phyloP scores from a whole-genome alignment of 1,284 basidiomycete genomes.

The Volvariella surrecta region DNA sequence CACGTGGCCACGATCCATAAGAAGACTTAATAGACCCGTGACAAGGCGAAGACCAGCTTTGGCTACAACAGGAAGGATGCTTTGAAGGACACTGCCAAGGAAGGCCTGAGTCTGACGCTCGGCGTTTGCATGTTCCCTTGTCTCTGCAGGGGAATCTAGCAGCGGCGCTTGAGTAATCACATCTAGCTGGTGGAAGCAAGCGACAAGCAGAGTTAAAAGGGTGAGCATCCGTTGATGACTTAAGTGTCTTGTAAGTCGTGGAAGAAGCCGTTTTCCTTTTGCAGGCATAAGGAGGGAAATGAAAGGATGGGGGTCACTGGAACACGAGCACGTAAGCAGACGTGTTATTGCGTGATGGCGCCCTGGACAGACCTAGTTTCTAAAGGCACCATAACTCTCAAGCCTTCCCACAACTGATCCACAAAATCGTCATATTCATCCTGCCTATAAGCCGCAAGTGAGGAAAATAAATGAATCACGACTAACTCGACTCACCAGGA shows the following conservation, averaged over 20 bases:
- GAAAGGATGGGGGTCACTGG: conserved; percentile 91
- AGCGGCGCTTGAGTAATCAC: conserved; percentile 72
- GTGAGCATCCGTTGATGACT: conserved; percentile 77
- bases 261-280: conserved; percentile 92
- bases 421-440: conserved; percentile 53
- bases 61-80: conserved; percentile 76
- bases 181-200: conserved; percentile 91
- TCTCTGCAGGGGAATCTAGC: conserved; percentile 62
- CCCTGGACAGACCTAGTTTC: conserved; percentile 74
- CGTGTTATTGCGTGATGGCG: no score
- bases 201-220: conserved; percentile 85
- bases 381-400: conserved; percentile 85
- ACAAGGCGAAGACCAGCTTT: conserved; percentile 77
- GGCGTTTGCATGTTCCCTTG: conserved; percentile 59
- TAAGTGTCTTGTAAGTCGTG: conserved; percentile 85
- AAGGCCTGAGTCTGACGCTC: conserved; percentile 89
- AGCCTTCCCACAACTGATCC: conserved; percentile 72
- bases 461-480: background rate
- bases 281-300: conserved; percentile 83
- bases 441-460: conserved; percentile 33
- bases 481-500: background rate
- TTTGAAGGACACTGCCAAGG: conserved; percentile 79
- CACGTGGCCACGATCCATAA: conserved; percentile 79
- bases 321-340: conserved; percentile 2
- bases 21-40: conserved; percentile 78